Evolutionary conservation across 306 rosid genomes (phyloP), one percentile per base, ranked within the genome.

Genomic region (Cicer cuneatum): DNA sequence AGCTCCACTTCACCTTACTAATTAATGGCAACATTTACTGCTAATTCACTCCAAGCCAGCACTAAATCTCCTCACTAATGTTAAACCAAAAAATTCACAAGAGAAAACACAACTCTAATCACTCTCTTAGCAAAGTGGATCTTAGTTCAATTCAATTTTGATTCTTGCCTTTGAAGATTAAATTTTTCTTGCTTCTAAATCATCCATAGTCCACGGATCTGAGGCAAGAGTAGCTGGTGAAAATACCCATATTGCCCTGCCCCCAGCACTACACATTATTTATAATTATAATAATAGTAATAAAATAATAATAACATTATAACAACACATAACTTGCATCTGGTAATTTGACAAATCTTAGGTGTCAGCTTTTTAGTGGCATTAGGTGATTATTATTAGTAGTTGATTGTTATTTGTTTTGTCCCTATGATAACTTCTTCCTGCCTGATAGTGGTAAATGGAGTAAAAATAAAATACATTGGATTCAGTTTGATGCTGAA

Each of bases 151-250:
- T 69, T 60, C 64, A 84, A 75, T 62, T 73, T 78, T 78, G 66
- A 81, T 60, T 48, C 88, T 78, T 84, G 61, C 40, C 38, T 74
- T 79, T 54, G 51, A 84, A 81, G 88, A 57, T 82, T 78, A 63
- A 38, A 48, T 79, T 66, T 81, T 81, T 74, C 85, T 84, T 84
- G 83, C 63, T 74, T 74, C 76, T 74, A 57, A 84, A 81, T 85
- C 81, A 73, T 73, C 69, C 80, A 49, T 61, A 81, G 70, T 74
- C 66, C 80, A 42, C 21, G 74, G 85, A 78, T 84, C 76, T 38
- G 69, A 33, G 74, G 51, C 62, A 68, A 46, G 29, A 48, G 52
- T 41, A 76, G 71, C 77, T 71, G 63, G 76, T 72, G 56, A 24
- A 24, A 24, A 24, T 24, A 24, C 33, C 33, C 4, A 24, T 24